Conservation (phyloP, 2,329 filamentous ascomycete genomes). For the Emericellopsis cladophorae region DNA sequence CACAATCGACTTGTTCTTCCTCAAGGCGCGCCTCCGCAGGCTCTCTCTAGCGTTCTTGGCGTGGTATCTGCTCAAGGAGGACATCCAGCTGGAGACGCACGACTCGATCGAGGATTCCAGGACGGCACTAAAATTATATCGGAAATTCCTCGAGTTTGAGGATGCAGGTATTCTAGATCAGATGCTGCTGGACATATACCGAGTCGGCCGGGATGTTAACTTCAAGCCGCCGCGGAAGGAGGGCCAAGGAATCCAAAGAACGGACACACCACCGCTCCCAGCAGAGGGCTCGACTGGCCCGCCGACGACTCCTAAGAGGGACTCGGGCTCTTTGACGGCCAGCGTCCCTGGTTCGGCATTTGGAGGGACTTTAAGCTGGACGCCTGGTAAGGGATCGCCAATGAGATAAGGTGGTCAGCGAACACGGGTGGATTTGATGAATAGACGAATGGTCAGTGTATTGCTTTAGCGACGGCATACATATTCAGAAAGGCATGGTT, state of each 20-base stretch:
- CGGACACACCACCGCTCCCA: slow-evolving; percentile 40
- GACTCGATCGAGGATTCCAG: slow-evolving; percentile 92
- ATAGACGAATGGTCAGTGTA: too few relatives aligned
- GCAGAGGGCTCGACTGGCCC: slow-evolving; percentile 20
- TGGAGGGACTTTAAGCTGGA: slow-evolving; percentile 24
- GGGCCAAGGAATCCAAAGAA: slow-evolving; percentile 28
- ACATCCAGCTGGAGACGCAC: slow-evolving; percentile 85
- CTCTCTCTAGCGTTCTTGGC: slow-evolving; percentile 84
- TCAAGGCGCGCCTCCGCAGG: slow-evolving; percentile 69
- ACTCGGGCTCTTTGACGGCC: slow-evolving; percentile 16
- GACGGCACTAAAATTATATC: slow-evolving; percentile 77
- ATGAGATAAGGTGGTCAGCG: slow-evolving; percentile 9
- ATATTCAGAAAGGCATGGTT: too few relatives aligned
- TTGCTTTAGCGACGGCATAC: too few relatives aligned
- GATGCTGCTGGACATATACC: slow-evolving; percentile 81
- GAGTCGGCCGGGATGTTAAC: slow-evolving; percentile 31
- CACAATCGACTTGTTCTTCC: slow-evolving; percentile 83
- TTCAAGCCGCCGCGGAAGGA: slow-evolving; percentile 38
- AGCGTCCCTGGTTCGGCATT: slow-evolving; percentile 21
- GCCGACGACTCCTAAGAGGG: slow-evolving; percentile 33
- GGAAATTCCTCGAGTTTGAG: slow-evolving; percentile 80
- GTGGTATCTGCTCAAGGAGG: slow-evolving; percentile 82
- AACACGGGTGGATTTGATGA: too few relatives aligned
- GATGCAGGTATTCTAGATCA: slow-evolving; percentile 74
- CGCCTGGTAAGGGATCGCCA: slow-evolving; percentile 30